phyloP scores from a whole-genome alignment of 116 monocot species.

The Cymodocea nodosa region DNA sequence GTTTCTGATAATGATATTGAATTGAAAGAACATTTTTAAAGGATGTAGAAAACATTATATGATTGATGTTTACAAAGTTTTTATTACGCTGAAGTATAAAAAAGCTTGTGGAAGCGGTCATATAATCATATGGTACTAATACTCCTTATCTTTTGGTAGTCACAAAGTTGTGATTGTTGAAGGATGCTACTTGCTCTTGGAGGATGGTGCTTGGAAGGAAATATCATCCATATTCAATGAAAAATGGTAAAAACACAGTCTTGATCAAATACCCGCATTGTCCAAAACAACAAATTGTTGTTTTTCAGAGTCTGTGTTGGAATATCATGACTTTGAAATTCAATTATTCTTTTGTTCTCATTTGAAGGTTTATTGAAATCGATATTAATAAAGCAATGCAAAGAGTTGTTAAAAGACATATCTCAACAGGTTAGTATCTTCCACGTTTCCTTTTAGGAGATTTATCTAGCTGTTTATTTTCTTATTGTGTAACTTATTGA shows the following conservation, averaged over 20 bases:
- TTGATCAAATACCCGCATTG: not conserved
- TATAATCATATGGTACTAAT: not conserved
- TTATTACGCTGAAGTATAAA: too few species aligned
- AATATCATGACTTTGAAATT: not conserved
- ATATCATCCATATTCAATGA: constrained; percentile 63
- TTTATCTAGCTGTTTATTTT: constrained; percentile 7
- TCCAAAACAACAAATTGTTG: too few species aligned
- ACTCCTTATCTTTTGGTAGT: constrained; percentile 24
- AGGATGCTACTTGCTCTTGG: constrained; percentile 81
- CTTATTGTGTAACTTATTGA: not conserved
- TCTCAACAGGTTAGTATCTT: constrained; percentile 53
- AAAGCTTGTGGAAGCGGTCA: too few species aligned
- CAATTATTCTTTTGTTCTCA: constrained; percentile 1
- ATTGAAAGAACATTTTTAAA: too few species aligned
- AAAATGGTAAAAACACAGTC: constrained; percentile 60
- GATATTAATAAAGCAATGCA: constrained; percentile 65
- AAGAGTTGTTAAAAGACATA: constrained; percentile 71
- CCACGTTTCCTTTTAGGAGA: not conserved
- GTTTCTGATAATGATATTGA: too few species aligned
- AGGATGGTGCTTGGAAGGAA: constrained; percentile 73
- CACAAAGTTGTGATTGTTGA: constrained; percentile 85
- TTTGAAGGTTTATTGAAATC: constrained; percentile 76
- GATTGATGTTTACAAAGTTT: too few species aligned
- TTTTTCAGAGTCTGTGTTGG: not conserved
- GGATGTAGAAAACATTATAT: too few species aligned